These are phyloP conservation scores for Scedosporium apiospermum DNA, from an alignment of 2,329 filamentous ascomycete genomes.

Conservation along the genomic window DNA sequence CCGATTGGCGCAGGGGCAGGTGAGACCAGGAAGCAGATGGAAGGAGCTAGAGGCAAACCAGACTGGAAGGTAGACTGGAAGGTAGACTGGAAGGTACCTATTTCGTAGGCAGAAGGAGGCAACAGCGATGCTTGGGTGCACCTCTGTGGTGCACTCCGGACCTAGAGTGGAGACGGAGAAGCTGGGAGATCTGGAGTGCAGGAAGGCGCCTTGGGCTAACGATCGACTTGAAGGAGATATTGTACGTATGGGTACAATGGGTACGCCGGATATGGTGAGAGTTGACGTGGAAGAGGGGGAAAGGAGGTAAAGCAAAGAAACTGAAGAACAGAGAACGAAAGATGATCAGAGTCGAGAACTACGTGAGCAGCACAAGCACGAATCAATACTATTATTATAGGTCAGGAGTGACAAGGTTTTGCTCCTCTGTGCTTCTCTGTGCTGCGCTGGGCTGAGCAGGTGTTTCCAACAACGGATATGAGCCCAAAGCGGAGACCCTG, in stretches of 20 bases:
- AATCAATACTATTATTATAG: not conserved
- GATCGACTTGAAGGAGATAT: not conserved
- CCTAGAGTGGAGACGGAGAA: not conserved
- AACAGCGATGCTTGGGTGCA: too few relatives aligned
- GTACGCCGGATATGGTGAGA: not conserved
- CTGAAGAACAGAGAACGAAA: not conserved
- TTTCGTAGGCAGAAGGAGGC: not conserved
- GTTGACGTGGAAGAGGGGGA: not conserved
- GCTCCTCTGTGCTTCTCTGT: not conserved
- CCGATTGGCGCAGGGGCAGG: not conserved
- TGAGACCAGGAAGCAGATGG: slow-evolving; percentile 1
- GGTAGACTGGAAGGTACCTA: not conserved
- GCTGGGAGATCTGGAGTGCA: not conserved
- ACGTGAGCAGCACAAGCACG: not conserved
- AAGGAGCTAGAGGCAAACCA: slow-evolving; percentile 4
- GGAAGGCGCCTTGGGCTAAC: not conserved
- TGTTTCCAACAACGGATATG: too few relatives aligned
- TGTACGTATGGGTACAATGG: not conserved
- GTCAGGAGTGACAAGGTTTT: not conserved
- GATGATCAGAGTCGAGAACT: not conserved
- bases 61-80: not conserved
- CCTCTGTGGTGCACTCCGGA: not conserved
- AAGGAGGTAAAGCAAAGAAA: not conserved
- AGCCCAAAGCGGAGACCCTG: too few relatives aligned
- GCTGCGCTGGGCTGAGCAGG: not conserved